Evolutionary conservation across 305 asterid species (phyloP).

Genomic region (Lippia alba): DNA sequence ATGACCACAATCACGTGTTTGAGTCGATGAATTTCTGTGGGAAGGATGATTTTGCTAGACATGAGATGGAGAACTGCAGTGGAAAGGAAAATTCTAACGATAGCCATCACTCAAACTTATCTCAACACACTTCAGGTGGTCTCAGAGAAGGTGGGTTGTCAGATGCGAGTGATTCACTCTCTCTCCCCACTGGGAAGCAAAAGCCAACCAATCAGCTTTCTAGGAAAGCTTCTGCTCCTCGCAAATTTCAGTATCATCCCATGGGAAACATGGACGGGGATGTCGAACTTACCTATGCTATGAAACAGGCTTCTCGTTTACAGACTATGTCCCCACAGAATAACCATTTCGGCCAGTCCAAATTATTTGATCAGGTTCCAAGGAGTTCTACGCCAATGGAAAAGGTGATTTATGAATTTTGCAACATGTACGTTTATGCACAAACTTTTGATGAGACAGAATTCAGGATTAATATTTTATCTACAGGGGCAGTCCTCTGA

Average conservation of each 20-base stretch:
- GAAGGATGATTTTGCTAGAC: constrained; percentile 49
- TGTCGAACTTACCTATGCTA: constrained; percentile 48
- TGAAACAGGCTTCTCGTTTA: constrained; percentile 47
- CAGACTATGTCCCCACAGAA: constrained; percentile 53
- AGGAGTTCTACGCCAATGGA: constrained; percentile 37
- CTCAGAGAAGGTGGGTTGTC: constrained; percentile 48
- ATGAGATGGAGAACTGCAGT: constrained; percentile 51
- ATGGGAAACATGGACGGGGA: constrained; percentile 74
- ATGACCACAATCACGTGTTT: constrained; percentile 43
- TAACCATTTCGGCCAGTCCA: constrained; percentile 51
- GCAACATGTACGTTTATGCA: background rate
- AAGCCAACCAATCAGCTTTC: constrained; percentile 54
- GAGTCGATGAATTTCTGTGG: constrained; percentile 37
- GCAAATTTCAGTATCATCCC: constrained; percentile 75
- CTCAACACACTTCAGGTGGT: constrained; percentile 59
- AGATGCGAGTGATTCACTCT: constrained; percentile 55
- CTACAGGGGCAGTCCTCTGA: constrained; percentile 47
- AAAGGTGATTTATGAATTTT: constrained; percentile 42
- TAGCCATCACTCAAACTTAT: constrained; percentile 59
- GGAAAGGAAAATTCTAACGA: constrained; percentile 64
- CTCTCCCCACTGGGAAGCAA: constrained; percentile 54
- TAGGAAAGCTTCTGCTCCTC: constrained; percentile 54
- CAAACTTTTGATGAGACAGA: constrained; percentile 5
- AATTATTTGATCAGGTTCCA: constrained; percentile 47
- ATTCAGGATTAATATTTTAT: constrained; percentile 25